Conservation (phyloP, 805 yeast genomes). For the Candida orba region DNA sequence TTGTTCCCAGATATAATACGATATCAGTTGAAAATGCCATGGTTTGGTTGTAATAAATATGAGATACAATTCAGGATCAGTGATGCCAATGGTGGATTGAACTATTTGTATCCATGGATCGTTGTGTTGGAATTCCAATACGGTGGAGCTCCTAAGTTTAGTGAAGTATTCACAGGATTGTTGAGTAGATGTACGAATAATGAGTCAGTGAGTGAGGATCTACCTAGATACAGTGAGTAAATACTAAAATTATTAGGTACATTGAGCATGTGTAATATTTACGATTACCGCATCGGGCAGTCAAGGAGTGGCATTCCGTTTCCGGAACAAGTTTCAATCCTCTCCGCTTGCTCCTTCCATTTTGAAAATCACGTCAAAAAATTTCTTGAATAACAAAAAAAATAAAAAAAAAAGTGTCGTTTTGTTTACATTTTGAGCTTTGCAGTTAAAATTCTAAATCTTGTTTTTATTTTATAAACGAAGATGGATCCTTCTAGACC, state of each 20-base stretch:
- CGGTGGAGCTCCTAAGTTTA: slow-evolving; percentile 41
- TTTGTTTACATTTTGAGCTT: no score
- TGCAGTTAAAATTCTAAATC: no score
- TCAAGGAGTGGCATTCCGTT: neutral
- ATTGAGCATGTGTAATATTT: no score
- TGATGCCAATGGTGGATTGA: slow-evolving; percentile 27
- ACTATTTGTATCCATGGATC: slow-evolving; percentile 30
- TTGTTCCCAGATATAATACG: slow-evolving; percentile 26
- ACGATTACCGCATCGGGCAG: slow-evolving; percentile 6
- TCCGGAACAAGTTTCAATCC: no score
- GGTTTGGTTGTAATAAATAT: slow-evolving; percentile 50
- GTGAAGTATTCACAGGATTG: slow-evolving; percentile 26
- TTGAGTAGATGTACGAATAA: slow-evolving; percentile 32
- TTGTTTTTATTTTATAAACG: neutral
- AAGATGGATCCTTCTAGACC: slow-evolving; percentile 20
- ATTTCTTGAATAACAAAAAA: no score
- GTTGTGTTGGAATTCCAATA: slow-evolving; percentile 35
- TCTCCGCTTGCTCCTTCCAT: neutral
- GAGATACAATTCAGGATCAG: slow-evolving; percentile 33
- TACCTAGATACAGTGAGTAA: slow-evolving; percentile 35
- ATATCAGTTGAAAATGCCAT: slow-evolving; percentile 38
- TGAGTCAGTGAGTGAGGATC: slow-evolving; percentile 28
- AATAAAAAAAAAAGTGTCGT: no score
- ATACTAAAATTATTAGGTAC: no score
- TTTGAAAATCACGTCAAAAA: neutral